These are phyloP conservation scores for Decorospora gaudefroyi DNA, from an alignment of 2,329 filamentous ascomycete species.

Conservation along the genomic window DNA sequence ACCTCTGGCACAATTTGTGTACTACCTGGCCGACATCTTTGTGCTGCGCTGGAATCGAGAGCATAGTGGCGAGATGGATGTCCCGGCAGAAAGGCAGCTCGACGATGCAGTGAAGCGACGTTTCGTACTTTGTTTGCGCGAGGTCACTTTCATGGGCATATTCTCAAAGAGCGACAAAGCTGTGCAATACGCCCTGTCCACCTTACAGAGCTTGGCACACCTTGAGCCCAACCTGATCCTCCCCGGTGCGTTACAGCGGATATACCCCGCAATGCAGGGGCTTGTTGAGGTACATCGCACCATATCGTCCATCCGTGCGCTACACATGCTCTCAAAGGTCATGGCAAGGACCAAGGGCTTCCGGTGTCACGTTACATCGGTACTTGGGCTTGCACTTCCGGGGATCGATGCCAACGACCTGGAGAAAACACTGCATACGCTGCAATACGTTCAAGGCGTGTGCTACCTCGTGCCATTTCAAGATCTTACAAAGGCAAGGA, in stretches of 20 bases:
- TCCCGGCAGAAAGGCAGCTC: slow-evolving; percentile 77
- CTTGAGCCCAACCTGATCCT: slow-evolving; percentile 90
- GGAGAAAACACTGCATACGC: slow-evolving; percentile 91
- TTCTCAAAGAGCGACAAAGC: slow-evolving; percentile 94
- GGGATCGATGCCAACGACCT: slow-evolving; percentile 98
- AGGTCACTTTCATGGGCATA: slow-evolving; percentile 97
- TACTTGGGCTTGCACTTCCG: slow-evolving; percentile 88
- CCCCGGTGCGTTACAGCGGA: slow-evolving; percentile 89
- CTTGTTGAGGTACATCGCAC: slow-evolving; percentile 96
- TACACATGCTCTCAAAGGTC: slow-evolving; percentile 89
- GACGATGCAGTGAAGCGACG: slow-evolving; percentile 80
- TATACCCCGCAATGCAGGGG: slow-evolving; percentile 95
- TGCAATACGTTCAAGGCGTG: slow-evolving; percentile 93
- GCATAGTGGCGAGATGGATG: slow-evolving; percentile 86
- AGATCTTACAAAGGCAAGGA: slow-evolving; percentile 68
- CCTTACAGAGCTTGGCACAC: slow-evolving; percentile 85
- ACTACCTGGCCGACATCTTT: slow-evolving; percentile 93
- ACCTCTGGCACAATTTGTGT: slow-evolving; percentile 85
- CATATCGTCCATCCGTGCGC: slow-evolving; percentile 85
- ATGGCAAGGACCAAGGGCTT: slow-evolving; percentile 96
- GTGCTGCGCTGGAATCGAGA: slow-evolving; percentile 98
- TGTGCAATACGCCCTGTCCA: slow-evolving; percentile 88
- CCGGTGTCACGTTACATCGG: slow-evolving; percentile 89
- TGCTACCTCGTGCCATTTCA: slow-evolving; percentile 95
- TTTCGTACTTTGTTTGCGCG: slow-evolving; percentile 85